These are phyloP conservation scores for Trichoderma reesei DNA, from an alignment of 495 filamentous ascomycete genomes.

Conservation along the genomic window DNA sequence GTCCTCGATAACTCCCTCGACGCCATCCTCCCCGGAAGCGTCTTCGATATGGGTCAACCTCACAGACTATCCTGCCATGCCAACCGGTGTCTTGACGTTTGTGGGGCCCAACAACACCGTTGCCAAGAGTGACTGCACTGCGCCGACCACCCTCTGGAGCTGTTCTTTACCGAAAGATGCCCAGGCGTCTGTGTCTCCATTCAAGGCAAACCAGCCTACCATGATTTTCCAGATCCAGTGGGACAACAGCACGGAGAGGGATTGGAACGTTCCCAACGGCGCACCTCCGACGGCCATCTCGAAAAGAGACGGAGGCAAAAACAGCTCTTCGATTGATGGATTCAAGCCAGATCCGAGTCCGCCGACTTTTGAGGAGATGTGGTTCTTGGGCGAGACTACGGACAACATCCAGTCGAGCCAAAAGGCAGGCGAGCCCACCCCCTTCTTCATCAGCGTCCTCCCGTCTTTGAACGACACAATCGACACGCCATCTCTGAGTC, in stretches of 20 bases:
- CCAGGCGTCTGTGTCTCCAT: conserved; percentile 49
- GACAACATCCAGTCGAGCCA: conserved; percentile 52
- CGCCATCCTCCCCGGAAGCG: not conserved
- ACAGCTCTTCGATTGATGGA: conserved; percentile 11
- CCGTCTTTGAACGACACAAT: conserved; percentile 22
- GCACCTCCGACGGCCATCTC: conserved; percentile 21
- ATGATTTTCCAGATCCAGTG: conserved; percentile 74
- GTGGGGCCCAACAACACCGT: conserved; percentile 50
- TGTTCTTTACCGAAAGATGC: conserved; percentile 71
- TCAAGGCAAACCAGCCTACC: conserved; percentile 55
- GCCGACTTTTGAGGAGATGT: conserved; percentile 57
- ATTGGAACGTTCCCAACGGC: conserved; percentile 31
- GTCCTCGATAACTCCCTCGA: not conserved
- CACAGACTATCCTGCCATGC: conserved; percentile 77
- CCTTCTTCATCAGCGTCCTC: conserved; percentile 54
- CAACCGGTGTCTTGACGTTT: conserved; percentile 70
- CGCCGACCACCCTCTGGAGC: conserved; percentile 65
- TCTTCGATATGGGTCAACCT: conserved; percentile 61
- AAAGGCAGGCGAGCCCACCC: conserved; percentile 56
- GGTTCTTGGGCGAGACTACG: conserved; percentile 75
- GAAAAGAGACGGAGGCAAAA: not conserved
- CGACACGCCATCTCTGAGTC: conserved; percentile 25
- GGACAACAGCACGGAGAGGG: conserved; percentile 53
- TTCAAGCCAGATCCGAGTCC: conserved; percentile 52
- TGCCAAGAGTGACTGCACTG: conserved; percentile 54